Conservation (phyloP, 768 basidiomycete genomes). For the Suillus bovinus region DNA sequence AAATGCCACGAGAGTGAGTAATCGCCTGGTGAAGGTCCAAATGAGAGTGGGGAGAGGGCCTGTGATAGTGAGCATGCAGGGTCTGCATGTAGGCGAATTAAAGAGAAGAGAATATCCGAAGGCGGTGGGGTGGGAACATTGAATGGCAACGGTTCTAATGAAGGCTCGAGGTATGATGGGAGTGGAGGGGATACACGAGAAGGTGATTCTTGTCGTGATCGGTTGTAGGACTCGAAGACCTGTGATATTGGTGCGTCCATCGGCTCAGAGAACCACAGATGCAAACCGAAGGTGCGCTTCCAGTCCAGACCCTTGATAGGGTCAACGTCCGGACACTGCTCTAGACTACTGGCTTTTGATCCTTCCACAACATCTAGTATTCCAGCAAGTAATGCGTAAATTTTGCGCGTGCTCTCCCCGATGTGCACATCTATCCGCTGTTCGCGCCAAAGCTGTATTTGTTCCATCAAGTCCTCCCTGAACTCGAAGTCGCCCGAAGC, state of each 20-base stretch:
- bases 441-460: constrained; percentile 82
- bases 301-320: constrained; percentile 82
- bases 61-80: constrained; percentile 68
- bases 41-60: constrained; percentile 71
- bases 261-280: constrained; percentile 83
- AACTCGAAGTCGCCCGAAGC: constrained; percentile 78
- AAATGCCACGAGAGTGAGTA: constrained; percentile 90
- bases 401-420: constrained; percentile 64
- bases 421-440: constrained; percentile 73
- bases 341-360: constrained; percentile 49
- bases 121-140: constrained; percentile 44
- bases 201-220: constrained; percentile 37
- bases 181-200: constrained; percentile 51
- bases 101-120: constrained; percentile 77
- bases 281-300: constrained; percentile 90
- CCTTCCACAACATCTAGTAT: constrained; percentile 60
- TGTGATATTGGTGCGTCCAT: constrained; percentile 71
- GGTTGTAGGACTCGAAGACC: constrained; percentile 64
- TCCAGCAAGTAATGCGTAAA: constrained; percentile 86
- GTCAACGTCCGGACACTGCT: constrained; percentile 56
- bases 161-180: constrained; percentile 55
- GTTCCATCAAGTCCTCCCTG: constrained; percentile 67
- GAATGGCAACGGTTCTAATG: constrained; percentile 34
- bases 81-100: constrained; percentile 79
- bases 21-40: constrained; percentile 74